Conservation (phyloP, 2,329 filamentous ascomycete species). For the Scedosporium boydii region DNA sequence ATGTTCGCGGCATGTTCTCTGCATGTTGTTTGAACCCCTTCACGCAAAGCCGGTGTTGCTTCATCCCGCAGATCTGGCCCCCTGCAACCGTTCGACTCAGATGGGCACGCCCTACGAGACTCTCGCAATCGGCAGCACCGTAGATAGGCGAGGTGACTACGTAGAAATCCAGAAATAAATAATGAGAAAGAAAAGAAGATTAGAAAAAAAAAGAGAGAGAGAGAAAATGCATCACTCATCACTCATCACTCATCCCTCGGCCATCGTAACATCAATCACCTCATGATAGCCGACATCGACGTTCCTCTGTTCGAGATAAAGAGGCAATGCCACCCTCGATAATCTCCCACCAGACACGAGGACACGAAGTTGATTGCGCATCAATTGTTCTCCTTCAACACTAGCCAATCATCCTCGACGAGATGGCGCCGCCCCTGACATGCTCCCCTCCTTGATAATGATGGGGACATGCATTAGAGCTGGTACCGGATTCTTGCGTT, state of each 20-base stretch:
- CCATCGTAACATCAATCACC: neutral
- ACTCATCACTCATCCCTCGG: neutral
- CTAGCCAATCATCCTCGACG: neutral
- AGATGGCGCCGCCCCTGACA: neutral
- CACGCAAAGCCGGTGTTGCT: neutral
- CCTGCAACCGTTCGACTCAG: neutral
- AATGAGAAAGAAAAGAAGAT: too few relatives aligned
- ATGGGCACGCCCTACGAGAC: neutral
- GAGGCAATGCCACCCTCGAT: neutral
- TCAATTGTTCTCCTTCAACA: neutral
- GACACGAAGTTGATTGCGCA: neutral
- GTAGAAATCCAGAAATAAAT: too few relatives aligned
- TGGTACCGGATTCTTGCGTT: conserved; percentile 1
- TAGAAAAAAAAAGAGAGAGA: too few relatives aligned
- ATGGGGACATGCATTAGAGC: neutral
- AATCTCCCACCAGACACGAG: neutral
- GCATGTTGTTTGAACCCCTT: neutral
- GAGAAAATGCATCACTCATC: too few relatives aligned
- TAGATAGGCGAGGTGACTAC: too few relatives aligned
- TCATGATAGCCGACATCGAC: neutral
- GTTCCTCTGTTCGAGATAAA: neutral
- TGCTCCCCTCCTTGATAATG: neutral
- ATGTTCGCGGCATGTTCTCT: neutral
- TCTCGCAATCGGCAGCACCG: neutral
- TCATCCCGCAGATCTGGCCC: neutral